phyloP scores from a whole-genome alignment of 2,329 filamentous ascomycete genomes.

The Aspergillus caelatus region DNA sequence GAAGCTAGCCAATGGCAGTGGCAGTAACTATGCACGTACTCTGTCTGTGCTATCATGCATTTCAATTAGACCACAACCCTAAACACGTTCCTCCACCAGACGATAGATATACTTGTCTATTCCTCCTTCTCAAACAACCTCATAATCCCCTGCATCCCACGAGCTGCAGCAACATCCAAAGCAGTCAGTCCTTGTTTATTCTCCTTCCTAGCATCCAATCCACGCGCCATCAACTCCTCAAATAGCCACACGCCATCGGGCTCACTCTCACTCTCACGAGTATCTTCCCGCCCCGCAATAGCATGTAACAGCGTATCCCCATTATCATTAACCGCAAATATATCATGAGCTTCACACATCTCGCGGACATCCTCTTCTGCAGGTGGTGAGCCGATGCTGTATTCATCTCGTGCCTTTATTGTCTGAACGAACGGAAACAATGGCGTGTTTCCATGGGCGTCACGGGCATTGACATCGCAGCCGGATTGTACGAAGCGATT shows the following conservation, averaged over 20 bases:
- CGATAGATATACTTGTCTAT: neutral
- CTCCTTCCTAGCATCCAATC: conserved; percentile 11
- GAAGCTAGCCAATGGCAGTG: too few relatives aligned
- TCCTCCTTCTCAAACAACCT: neutral
- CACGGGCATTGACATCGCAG: neutral
- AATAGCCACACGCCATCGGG: conserved; percentile 7
- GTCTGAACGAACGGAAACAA: neutral
- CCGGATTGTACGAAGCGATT: neutral
- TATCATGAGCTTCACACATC: conserved; percentile 8
- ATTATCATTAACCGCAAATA: conserved; percentile 7
- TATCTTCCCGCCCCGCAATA: conserved; percentile 1
- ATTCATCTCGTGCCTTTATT: neutral
- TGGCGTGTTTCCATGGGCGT: neutral
- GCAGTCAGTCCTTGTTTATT: conserved; percentile 16
- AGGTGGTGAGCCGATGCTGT: neutral
- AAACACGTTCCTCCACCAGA: neutral
- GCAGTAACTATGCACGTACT: too few relatives aligned
- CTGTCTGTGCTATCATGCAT: too few relatives aligned
- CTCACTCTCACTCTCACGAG: neutral
- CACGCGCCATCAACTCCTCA: conserved; percentile 2
- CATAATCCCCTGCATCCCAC: neutral
- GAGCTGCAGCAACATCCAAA: neutral
- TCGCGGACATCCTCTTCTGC: neutral
- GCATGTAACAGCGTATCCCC: conserved; percentile 14
- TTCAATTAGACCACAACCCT: neutral